Base-by-base conservation (phyloP, 176 grass and related monocot genomes). In the Cymbopogon citratus region DNA sequence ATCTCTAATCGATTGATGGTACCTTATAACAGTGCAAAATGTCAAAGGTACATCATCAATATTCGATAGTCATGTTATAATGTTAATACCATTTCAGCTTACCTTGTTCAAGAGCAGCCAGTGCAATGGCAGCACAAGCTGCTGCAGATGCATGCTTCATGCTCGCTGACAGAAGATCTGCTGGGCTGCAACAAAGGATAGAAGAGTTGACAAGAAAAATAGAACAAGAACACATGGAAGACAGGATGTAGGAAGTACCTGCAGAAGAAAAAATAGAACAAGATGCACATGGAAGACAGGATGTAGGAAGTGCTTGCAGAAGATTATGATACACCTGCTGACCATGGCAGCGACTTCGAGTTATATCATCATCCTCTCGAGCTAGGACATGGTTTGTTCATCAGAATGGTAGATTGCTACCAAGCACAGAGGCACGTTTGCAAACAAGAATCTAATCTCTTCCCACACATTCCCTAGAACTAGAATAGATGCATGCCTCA, bases 131-230 rank as follows among this genome's bases (percentile, higher is more conserved):
- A 69, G 92, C 92, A 48, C 90, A 94, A 86, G 87, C 90, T 66
- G 91, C 94, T 51, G 90, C 90, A 31, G 90, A 89, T 79, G 85
- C 84, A 18, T 94, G 90, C 64, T 84, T 94, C 81, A 89, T 78
- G 73, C 85, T 97, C 74, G 87, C 92, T 21, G 94, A 97, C 84
- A 92, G 74, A 33, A 87, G 90, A 79, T 87, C 87, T 16, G 87
- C 85, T 13, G 78, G 80, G 31, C 75, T 94, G 39, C 83, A 74
- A 60, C 88, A 94, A 31, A 85, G 78, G 77, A 94, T 94, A 78
- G 92, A 94, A 84, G 90, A 94, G 44, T 89, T 94, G 34, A 97
- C 86, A 9, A 89, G 66, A 80, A 87, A 94, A 87, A 77, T 92
- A 3, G 90, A 97, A 28, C 64, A 89, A 84, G 85, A 90, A 77